Conservation (phyloP, 2,329 filamentous ascomycete species). For the Thielaviopsis cerberus region DNA sequence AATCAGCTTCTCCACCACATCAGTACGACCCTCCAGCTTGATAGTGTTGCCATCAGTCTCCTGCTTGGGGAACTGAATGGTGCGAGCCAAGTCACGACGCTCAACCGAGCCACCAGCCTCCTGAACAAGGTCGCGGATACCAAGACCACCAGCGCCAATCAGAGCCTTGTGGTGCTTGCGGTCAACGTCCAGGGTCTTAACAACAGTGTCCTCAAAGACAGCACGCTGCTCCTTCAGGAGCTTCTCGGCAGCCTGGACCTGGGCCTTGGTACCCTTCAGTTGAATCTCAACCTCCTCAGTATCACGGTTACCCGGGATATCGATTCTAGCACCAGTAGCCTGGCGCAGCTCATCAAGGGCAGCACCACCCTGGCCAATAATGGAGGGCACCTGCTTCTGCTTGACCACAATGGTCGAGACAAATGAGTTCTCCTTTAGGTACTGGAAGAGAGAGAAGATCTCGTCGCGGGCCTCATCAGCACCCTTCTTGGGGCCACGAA, state of each 20-base stretch:
- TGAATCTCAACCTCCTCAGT: constrained; percentile 64
- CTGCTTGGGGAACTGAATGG: constrained; percentile 85
- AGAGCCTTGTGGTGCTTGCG: constrained; percentile 81
- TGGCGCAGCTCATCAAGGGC: constrained; percentile 82
- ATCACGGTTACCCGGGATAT: constrained; percentile 69
- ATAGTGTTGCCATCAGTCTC: constrained; percentile 69
- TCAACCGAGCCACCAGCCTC: constrained; percentile 82
- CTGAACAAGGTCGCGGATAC: constrained; percentile 69
- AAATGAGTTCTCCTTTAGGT: constrained; percentile 72
- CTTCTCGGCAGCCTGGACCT: constrained; percentile 84
- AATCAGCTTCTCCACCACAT: constrained; percentile 76
- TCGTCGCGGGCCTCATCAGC: constrained; percentile 85
- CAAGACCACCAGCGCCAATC: constrained; percentile 74
- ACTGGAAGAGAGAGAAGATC: constrained; percentile 73
- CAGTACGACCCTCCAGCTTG: constrained; percentile 67
- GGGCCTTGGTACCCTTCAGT: constrained; percentile 78
- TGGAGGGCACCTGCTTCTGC: constrained; percentile 76
- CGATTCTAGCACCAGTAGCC: constrained; percentile 70
- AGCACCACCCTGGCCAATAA: constrained; percentile 79
- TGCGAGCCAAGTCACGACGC: constrained; percentile 62
- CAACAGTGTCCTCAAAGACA: constrained; percentile 77
- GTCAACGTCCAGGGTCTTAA: constrained; percentile 72
- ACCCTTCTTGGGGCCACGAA: constrained; percentile 82
- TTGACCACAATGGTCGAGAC: constrained; percentile 67
- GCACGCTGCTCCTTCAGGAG: constrained; percentile 70